Evolutionary conservation across 2,329 filamentous ascomycete genomes (phyloP), one percentile per base, ranked within the genome.

Genomic region (Dactylonectria estremocensis): DNA sequence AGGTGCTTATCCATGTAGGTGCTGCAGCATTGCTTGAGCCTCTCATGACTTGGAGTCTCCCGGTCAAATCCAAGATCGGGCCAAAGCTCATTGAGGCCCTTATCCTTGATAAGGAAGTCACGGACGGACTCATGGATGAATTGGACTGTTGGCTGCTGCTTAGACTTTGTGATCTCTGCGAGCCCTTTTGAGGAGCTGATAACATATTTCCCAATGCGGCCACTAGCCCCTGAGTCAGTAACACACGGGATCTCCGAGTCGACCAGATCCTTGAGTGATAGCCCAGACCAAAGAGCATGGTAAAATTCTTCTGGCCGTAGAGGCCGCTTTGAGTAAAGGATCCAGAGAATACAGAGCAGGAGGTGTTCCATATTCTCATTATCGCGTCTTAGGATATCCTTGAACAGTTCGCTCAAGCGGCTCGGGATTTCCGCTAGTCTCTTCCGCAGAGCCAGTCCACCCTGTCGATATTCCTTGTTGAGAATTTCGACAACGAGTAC

Each of bases 101-200:
- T 64, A 18, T 80, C 78, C 18, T 78, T 79, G 5, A 84, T 40
- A 0, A 87, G 75, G 53, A 84, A 87, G 22, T 87, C 84, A 11
- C 80, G 73, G 0, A 87, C 84, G 0, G 85, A 85, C 66, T 87
- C 83, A 58, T 88, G 85, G n/a, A 87, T 86, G 71, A 87, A 88
- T 68, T 88, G 86, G 1, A 88, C 83, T 0, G 69, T 82, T 4
- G 72, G 72, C 1, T 53, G 13, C 11, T 77, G 4, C 2, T 28
- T 70, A 0, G 77, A 74, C 35, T 74, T 80, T 0, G 80, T 83
- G 2, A 83, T 67, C 66, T 88, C 85, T 0, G 82, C 83, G 33
- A 89, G 78, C 0, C 87, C 86, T 70, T 88, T 88, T 0, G 87
- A 89, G 0, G 75, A 81, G 50, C 74, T 77, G 0, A 82, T 72